Evolutionary conservation across 2,329 filamentous ascomycete genomes (phyloP).

Genomic region (Aspergillus pseudoviridinutans): DNA sequence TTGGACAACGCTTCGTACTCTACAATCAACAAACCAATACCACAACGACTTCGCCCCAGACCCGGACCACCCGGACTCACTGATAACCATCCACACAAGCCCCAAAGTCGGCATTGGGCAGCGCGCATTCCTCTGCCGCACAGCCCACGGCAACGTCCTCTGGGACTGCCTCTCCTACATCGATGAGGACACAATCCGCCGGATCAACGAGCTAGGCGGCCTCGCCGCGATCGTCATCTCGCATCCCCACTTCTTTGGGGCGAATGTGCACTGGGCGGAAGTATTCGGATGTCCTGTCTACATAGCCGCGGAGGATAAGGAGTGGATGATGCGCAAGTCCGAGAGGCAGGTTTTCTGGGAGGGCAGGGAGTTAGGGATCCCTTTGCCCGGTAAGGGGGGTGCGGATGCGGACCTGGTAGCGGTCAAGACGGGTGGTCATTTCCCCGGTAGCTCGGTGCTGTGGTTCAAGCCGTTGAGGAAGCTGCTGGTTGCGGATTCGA

Average conservation of each 20-base stretch:
- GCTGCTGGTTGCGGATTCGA: constrained; percentile 73
- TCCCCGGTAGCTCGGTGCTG: constrained; percentile 68
- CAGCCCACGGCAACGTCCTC: constrained; percentile 64
- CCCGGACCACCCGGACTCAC: constrained; percentile 7
- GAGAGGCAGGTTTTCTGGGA: constrained; percentile 27
- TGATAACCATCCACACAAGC: constrained; percentile 25
- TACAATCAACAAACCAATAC: constrained; percentile 18
- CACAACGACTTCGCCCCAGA: constrained; percentile 20
- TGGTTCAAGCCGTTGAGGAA: constrained; percentile 57
- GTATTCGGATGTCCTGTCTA: constrained; percentile 69
- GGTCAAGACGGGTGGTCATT: constrained; percentile 74
- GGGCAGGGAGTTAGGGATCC: constrained; percentile 38
- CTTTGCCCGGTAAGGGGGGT: background rate
- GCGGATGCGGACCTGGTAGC: constrained; percentile 43
- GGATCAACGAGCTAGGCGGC: constrained; percentile 60
- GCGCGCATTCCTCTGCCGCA: constrained; percentile 65
- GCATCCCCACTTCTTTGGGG: constrained; percentile 80
- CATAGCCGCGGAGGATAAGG: constrained; percentile 59
- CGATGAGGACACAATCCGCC: constrained; percentile 57
- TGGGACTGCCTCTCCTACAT: constrained; percentile 75
- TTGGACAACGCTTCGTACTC: constrained; percentile 26
- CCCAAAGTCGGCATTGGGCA: constrained; percentile 71
- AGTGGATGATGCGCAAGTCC: constrained; percentile 56
- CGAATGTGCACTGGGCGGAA: constrained; percentile 68
- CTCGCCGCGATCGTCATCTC: constrained; percentile 69